These are phyloP conservation scores for Cryphonectria carpinicola DNA, from an alignment of 2,329 filamentous ascomycete species.

Conservation along the genomic window DNA sequence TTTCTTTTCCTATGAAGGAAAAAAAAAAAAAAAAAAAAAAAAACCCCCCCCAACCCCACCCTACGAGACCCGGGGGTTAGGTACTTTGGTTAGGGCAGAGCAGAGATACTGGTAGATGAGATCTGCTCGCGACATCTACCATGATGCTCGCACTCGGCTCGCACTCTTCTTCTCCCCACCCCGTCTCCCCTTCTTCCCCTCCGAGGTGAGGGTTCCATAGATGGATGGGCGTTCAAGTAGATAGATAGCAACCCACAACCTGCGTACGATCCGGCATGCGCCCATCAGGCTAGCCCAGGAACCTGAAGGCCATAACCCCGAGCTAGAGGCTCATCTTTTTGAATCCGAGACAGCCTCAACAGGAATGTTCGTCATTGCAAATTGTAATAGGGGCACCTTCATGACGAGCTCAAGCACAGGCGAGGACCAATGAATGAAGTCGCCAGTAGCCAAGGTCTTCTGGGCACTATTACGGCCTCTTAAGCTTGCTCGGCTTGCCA, in stretches of 20 bases:
- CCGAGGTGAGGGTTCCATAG: not conserved
- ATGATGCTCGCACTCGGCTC: not conserved
- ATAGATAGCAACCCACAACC: not conserved
- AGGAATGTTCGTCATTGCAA: conserved; percentile 3
- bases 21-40: too few species aligned
- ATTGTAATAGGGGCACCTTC: not conserved
- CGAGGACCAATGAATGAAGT: not conserved
- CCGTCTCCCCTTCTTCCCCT: too few species aligned
- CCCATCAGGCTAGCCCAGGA: not conserved
- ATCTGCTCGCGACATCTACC: not conserved
- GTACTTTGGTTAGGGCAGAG: not conserved
- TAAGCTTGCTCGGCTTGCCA: not conserved
- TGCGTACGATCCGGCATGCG: not conserved
- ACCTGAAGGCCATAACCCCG: not conserved
- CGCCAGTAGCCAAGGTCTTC: not conserved
- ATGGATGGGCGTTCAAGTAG: not conserved
- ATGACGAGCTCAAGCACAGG: not conserved
- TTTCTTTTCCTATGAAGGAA: not conserved
- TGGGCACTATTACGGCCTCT: not conserved
- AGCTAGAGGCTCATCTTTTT: not conserved
- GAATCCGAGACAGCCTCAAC: not conserved
- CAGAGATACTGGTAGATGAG: not conserved
- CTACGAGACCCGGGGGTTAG: not conserved
- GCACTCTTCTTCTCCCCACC: not conserved
- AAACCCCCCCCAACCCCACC: not conserved